phyloP scores from a whole-genome alignment of 2,329 filamentous ascomycete genomes.

The Colletotrichum theobromicola region DNA sequence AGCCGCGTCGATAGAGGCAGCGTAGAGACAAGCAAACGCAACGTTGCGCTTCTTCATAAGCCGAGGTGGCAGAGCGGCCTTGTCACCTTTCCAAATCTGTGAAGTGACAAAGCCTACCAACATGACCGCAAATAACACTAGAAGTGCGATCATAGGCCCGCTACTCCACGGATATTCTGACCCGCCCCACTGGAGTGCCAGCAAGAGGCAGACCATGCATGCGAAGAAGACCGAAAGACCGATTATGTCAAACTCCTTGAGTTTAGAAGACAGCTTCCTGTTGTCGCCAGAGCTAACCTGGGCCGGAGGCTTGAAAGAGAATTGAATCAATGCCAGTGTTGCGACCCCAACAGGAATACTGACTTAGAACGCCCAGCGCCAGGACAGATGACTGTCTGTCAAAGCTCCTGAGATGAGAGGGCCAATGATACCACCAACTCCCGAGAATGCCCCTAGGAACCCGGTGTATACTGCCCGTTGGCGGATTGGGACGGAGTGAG shows the following conservation, averaged over 20 bases:
- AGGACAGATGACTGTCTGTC: slow-evolving; percentile 30
- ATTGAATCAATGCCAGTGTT: slow-evolving; percentile 28
- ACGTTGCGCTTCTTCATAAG: slow-evolving; percentile 32
- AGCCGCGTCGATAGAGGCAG: slow-evolving; percentile 21
- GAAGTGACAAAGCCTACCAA: slow-evolving; percentile 31
- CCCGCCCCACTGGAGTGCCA: slow-evolving; percentile 51
- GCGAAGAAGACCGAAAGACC: slow-evolving; percentile 26
- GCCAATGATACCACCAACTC: slow-evolving; percentile 34
- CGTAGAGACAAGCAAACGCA: slow-evolving; percentile 25
- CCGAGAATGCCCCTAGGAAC: slow-evolving; percentile 40
- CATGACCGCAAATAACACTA: slow-evolving; percentile 37
- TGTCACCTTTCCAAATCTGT: slow-evolving; percentile 37
- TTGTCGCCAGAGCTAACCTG: slow-evolving; percentile 12
- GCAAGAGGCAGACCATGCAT: slow-evolving; percentile 41
- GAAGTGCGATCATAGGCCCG: slow-evolving; percentile 36
- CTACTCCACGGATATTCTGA: slow-evolving; percentile 35
- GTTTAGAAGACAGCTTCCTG: not conserved
- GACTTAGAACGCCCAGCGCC: slow-evolving; percentile 35
- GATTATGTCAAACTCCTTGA: slow-evolving; percentile 27
- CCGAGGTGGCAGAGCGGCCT: slow-evolving; percentile 41
- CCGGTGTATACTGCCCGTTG: slow-evolving; percentile 40
- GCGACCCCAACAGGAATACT: slow-evolving; percentile 32
- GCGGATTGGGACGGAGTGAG: slow-evolving; percentile 36
- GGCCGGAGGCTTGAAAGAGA: slow-evolving; percentile 23
- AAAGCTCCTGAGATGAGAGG: slow-evolving; percentile 33